phyloP scores from a whole-genome alignment of 2,329 filamentous ascomycete species.

The Aspergillus puulaauensis region DNA sequence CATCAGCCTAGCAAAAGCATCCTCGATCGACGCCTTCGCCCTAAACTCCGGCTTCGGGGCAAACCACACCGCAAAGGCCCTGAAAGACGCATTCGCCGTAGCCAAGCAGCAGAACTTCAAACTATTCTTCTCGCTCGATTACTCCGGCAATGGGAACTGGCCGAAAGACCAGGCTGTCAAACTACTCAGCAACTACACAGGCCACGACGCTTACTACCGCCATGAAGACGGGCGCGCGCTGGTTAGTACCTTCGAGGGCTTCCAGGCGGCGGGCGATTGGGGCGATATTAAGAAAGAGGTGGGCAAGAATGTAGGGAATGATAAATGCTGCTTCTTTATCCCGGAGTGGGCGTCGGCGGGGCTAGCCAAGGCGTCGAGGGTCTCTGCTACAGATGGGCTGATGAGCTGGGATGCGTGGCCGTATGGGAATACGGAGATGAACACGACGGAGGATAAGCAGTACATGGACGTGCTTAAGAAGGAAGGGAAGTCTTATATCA shows the following conservation, averaged over 20 bases:
- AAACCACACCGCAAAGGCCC: conserved; percentile 19
- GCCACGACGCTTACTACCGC: conserved; percentile 26
- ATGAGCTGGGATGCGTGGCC: conserved; percentile 49
- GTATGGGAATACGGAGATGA: conserved; percentile 35
- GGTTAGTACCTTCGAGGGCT: conserved; percentile 48
- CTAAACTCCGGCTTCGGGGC: conserved; percentile 38
- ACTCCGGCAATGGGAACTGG: conserved; percentile 34
- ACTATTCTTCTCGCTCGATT: conserved; percentile 41
- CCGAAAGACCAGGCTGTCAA: conserved; percentile 25
- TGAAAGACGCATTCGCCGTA: conserved; percentile 25
- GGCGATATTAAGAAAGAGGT: conserved; percentile 40
- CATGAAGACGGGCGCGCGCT: conserved; percentile 31
- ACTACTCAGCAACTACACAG: conserved; percentile 26
- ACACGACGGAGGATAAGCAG: conserved; percentile 35
- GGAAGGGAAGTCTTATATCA: conserved; percentile 47
- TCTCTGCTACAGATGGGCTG: conserved; percentile 34
- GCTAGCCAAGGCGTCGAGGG: conserved; percentile 20
- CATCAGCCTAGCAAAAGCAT: conserved; percentile 35
- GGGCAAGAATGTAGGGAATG: neutral
- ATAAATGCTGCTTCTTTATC: conserved; percentile 42
- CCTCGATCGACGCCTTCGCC: conserved; percentile 43
- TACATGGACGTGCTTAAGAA: conserved; percentile 37
- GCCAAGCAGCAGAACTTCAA: conserved; percentile 30
- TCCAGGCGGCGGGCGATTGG: conserved; percentile 46
- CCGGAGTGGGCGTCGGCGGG: conserved; percentile 44